Percentiles rank a stretch among this genome's conserved stretches.
phyloP scores from a whole-genome alignment of 768 basidiomycete species.

The Tremella fuciformis region DNA sequence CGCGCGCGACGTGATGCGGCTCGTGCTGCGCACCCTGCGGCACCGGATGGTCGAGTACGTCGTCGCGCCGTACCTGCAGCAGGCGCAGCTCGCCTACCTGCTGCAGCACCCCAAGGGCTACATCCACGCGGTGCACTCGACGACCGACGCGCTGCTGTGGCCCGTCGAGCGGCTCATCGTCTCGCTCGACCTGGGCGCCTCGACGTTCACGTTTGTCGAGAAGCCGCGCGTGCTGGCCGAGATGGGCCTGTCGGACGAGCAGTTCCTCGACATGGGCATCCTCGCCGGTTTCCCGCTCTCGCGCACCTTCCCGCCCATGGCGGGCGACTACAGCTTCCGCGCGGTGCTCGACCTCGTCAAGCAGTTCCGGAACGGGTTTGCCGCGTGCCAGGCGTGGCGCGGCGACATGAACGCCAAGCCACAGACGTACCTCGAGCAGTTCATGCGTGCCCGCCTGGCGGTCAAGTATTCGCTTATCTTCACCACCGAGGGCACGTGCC shows the following conservation, averaged over 20 bases:
- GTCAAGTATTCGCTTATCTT: slow-evolving; percentile 88
- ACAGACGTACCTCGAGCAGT: slow-evolving; percentile 76
- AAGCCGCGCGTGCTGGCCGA: slow-evolving; percentile 71
- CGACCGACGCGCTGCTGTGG: slow-evolving; percentile 85
- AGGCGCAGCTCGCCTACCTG: slow-evolving; percentile 96
- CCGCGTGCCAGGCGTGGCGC: slow-evolving; percentile 42
- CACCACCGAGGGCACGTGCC: slow-evolving; percentile 64
- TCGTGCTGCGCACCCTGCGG: slow-evolving; percentile 85
- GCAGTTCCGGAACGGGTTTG: slow-evolving; percentile 77
- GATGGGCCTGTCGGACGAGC: slow-evolving; percentile 71
- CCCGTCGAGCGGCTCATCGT: slow-evolving; percentile 73
- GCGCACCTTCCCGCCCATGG: slow-evolving; percentile 56
- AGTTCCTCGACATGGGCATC: slow-evolving; percentile 90
- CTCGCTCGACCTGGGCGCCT: slow-evolving; percentile 69
- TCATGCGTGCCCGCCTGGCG: slow-evolving; percentile 83
- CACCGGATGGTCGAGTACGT: slow-evolving; percentile 94
- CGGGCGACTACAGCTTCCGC: slow-evolving; percentile 47
- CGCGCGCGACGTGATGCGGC: slow-evolving; percentile 92
- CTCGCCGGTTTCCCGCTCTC: slow-evolving; percentile 80
- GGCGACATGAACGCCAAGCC: slow-evolving; percentile 75
- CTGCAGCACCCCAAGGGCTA: slow-evolving; percentile 89
- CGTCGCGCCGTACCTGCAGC: slow-evolving; percentile 89
- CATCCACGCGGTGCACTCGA: slow-evolving; percentile 88
- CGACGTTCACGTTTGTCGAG: slow-evolving; percentile 72
- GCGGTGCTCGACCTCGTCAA: slow-evolving; percentile 79